phyloP scores from a whole-genome alignment of 257 asterid species.

The Paraleonurus japonicus region DNA sequence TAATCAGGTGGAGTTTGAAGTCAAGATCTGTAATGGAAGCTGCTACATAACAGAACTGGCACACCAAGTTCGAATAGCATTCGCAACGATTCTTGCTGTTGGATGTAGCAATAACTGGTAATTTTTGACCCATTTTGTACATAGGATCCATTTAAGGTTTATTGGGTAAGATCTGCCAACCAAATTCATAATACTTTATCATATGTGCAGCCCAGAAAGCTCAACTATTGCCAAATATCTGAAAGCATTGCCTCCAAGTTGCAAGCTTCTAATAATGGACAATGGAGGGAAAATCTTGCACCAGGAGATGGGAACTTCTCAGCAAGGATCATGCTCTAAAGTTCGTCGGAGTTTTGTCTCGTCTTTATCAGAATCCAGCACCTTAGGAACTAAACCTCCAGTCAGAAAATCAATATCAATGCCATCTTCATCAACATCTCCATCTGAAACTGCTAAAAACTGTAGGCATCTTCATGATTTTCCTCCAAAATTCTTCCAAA shows the following conservation, averaged over 20 bases:
- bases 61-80: slow-evolving; percentile 60
- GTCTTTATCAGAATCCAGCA: slow-evolving; percentile 42
- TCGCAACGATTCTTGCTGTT: slow-evolving; percentile 52
- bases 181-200: background rate
- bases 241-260: slow-evolving; percentile 79
- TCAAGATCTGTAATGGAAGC: slow-evolving; percentile 59
- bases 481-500: slow-evolving; percentile 37
- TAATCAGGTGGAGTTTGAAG: slow-evolving; percentile 71
- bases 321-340: slow-evolving; percentile 51
- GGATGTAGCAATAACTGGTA: slow-evolving; percentile 45
- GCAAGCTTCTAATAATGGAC: slow-evolving; percentile 66
- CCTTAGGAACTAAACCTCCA: slow-evolving; percentile 27
- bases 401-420: slow-evolving; percentile 55
- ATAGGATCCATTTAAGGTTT: background rate
- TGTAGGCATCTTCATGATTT: slow-evolving; percentile 26
- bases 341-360: slow-evolving; percentile 37
- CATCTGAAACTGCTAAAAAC: slow-evolving; percentile 32
- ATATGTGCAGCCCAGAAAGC: slow-evolving; percentile 45
- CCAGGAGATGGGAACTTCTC: slow-evolving; percentile 68
- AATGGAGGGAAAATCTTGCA: slow-evolving; percentile 53
- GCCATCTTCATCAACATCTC: slow-evolving; percentile 49
- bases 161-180: no score
- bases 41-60: slow-evolving; percentile 56
- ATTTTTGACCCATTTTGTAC: slow-evolving; percentile 6
- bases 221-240: slow-evolving; percentile 37